phyloP scores from a whole-genome alignment of 495 filamentous ascomycete species.

The Bombardia bombarda region DNA sequence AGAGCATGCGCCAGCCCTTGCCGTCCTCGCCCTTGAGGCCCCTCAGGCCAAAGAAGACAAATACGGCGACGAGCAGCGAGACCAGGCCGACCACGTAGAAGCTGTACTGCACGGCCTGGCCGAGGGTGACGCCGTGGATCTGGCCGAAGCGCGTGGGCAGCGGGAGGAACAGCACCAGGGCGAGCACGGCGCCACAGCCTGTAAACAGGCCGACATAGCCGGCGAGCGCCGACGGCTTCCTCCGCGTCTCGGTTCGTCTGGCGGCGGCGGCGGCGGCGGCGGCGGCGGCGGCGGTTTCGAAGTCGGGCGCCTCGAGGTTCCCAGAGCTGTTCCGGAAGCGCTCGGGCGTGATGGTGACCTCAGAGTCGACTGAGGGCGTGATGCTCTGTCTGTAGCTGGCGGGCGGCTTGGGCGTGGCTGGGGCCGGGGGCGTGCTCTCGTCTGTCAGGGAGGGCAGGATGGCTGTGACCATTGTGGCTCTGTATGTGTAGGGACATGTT shows the following conservation, averaged over 20 bases:
- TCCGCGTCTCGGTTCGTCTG: neutral
- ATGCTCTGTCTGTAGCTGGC: slow-evolving; percentile 25
- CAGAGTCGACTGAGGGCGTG: slow-evolving; percentile 50
- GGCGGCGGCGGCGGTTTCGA: neutral
- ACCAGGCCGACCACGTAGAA: slow-evolving; percentile 77
- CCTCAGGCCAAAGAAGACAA: slow-evolving; percentile 74
- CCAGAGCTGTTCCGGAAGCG: slow-evolving; percentile 26
- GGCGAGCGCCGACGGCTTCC: slow-evolving; percentile 57
- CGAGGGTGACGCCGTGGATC: slow-evolving; percentile 54
- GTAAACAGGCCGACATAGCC: slow-evolving; percentile 90
- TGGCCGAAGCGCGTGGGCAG: slow-evolving; percentile 70
- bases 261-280: neutral
- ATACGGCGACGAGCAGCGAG: slow-evolving; percentile 62
- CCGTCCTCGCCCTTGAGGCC: slow-evolving; percentile 68
- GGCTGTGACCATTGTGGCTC: slow-evolving; percentile 93
- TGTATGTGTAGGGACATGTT: slow-evolving; percentile 12
- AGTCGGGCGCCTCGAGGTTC: slow-evolving; percentile 3
- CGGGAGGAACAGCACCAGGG: slow-evolving; percentile 73
- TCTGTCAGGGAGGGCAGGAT: slow-evolving; percentile 80
- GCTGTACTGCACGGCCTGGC: slow-evolving; percentile 62
- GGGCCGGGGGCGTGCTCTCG: slow-evolving; percentile 20
- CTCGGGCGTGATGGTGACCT: slow-evolving; percentile 55
- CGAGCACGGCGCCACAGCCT: slow-evolving; percentile 82
- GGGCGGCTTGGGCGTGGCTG: neutral
- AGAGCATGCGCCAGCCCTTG: slow-evolving; percentile 55